A percentile compares a stretch with the other conserved stretches of the same genome.
phyloP scores from a whole-genome alignment of 164 flowering plant genomes.

The Kalanchoe fedtschenkoi region DNA sequence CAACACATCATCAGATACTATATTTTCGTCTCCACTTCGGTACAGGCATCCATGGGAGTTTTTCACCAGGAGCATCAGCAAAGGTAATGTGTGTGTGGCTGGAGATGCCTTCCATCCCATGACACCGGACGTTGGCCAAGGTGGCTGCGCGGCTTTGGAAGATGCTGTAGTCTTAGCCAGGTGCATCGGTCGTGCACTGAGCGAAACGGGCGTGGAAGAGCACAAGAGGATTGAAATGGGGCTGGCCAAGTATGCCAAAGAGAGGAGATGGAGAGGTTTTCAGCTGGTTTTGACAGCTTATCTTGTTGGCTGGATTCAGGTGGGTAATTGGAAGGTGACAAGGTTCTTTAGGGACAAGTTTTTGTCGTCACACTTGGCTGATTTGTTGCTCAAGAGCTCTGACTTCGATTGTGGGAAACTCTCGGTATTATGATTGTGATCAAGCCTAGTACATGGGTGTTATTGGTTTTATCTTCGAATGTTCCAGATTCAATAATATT shows the following conservation, averaged over 20 bases:
- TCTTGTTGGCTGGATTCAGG: slow-evolving; percentile 29
- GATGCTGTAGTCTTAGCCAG: slow-evolving; percentile 40
- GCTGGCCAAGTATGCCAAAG: slow-evolving; percentile 23
- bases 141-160: slow-evolving; percentile 40
- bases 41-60: slow-evolving; percentile 30
- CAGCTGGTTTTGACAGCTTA: slow-evolving; percentile 30
- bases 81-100: slow-evolving; percentile 30
- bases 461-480: too few relatives aligned
- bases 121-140: slow-evolving; percentile 49
- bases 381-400: slow-evolving; percentile 22
- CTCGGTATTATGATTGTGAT: too few relatives aligned
- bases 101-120: slow-evolving; percentile 40
- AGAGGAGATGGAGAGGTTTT: slow-evolving; percentile 48
- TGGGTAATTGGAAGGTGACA: slow-evolving; percentile 19
- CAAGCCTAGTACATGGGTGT: too few relatives aligned
- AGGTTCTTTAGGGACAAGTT: slow-evolving; percentile 27
- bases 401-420: slow-evolving; percentile 40
- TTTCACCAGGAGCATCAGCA: slow-evolving; percentile 26
- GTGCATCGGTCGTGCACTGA: slow-evolving; percentile 33
- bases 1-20: slow-evolving; percentile 13
- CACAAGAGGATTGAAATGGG: slow-evolving; percentile 3
- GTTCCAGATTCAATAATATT: too few relatives aligned
- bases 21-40: slow-evolving; percentile 19
- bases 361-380: slow-evolving; percentile 16
- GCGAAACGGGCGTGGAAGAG: slow-evolving; percentile 15